Evolutionary conservation across 805 yeast species (phyloP).

Genomic region (Pichia gijzeniarum): DNA sequence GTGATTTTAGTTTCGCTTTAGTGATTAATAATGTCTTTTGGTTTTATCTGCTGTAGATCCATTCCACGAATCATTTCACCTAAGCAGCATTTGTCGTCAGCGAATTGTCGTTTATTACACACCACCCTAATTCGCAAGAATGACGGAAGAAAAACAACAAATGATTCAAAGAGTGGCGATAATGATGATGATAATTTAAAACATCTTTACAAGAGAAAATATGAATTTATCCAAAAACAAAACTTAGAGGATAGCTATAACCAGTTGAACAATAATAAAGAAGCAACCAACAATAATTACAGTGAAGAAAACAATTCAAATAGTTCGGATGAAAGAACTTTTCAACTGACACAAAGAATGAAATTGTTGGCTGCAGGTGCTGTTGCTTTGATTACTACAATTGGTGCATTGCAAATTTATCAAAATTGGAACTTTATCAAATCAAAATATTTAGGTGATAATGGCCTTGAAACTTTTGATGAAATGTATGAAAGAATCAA

Average conservation of each 20-base stretch:
- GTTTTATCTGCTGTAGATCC: not conserved
- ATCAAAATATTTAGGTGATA: conserved; percentile 27
- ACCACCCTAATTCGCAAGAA: not conserved
- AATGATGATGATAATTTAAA: not conserved
- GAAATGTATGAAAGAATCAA: conserved; percentile 32
- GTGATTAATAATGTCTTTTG: no score
- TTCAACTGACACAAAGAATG: conserved; percentile 37
- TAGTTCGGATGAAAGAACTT: conserved; percentile 21
- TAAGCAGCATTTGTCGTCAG: not conserved
- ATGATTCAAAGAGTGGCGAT: not conserved
- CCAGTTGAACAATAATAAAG: not conserved
- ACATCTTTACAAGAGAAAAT: conserved; percentile 9
- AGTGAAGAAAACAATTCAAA: not conserved
- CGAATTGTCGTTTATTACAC: not conserved
- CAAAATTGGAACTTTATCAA: conserved; percentile 34
- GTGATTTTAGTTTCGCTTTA: no score
- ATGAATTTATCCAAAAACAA: conserved; percentile 10
- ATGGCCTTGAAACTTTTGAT: conserved; percentile 32
- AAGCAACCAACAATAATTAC: not conserved
- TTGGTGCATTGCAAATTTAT: conserved; percentile 36
- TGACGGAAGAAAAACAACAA: not conserved
- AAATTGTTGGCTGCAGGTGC: conserved; percentile 42
- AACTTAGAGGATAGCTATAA: conserved; percentile 9
- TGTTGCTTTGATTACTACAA: conserved; percentile 32
- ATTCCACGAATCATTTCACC: not conserved